Percentiles rank a stretch among this genome's conserved stretches.
Conservation (phyloP, 2,329 filamentous ascomycete genomes). For the Volutella citrinella region DNA sequence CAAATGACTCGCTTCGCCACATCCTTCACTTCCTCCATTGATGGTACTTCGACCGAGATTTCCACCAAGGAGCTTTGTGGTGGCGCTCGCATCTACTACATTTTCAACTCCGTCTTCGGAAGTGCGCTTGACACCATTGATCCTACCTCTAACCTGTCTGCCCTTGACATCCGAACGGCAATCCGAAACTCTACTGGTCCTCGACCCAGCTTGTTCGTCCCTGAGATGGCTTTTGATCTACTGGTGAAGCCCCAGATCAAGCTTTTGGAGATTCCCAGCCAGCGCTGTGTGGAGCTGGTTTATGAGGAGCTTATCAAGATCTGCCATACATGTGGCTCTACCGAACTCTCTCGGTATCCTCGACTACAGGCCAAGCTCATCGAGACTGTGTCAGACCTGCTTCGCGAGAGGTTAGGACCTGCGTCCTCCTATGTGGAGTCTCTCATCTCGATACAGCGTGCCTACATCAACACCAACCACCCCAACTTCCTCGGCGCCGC, state of each 20-base stretch:
- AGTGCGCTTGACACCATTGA: constrained; percentile 96
- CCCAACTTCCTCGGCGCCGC: constrained; percentile 97
- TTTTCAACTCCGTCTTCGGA: constrained; percentile 98
- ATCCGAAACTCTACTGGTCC: constrained; percentile 98
- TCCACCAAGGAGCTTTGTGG: constrained; percentile 97
- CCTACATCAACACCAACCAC: constrained; percentile 99
- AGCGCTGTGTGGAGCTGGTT: constrained; percentile 94
- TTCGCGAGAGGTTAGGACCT: constrained; percentile 88
- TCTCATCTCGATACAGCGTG: constrained; percentile 92
- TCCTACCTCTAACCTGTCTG: constrained; percentile 90
- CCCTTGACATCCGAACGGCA: constrained; percentile 91
- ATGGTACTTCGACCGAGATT: constrained; percentile 97
- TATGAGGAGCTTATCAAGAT: constrained; percentile 99
- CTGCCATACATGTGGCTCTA: constrained; percentile 96
- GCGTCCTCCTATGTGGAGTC: constrained; percentile 91
- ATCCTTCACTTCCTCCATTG: constrained; percentile 97
- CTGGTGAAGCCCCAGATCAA: constrained; percentile 99
- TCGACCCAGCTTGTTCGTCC: constrained; percentile 91
- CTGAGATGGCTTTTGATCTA: constrained; percentile 95
- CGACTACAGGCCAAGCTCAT: constrained; percentile 95
- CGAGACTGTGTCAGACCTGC: constrained; percentile 92
- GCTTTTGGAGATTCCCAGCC: constrained; percentile 87
- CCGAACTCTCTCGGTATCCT: constrained; percentile 87
- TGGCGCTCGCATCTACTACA: constrained; percentile 95
- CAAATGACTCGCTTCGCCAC: constrained; percentile 98